Base-by-base conservation (phyloP, 441 rosid genomes). In the Erodium trifolium region DNA sequence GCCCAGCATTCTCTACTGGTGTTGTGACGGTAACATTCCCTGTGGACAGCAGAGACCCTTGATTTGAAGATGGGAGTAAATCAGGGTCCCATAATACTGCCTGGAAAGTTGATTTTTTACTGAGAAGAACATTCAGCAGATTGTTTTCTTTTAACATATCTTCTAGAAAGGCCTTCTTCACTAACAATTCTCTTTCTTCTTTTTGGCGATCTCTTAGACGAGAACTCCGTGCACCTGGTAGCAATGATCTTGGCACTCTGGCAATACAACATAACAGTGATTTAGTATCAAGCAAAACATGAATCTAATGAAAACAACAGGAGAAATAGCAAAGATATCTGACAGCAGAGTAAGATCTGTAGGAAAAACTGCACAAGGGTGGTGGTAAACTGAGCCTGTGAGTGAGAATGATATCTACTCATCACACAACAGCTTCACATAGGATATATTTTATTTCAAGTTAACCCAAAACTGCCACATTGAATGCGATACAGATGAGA, bases 221-320 rank as follows among this genome's bases (percentile, higher is more conserved):
- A 78, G 99, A 96, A 86, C 88, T 88, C 69, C 98, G 93, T 71
- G 89, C 94, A 71, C 98, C 99, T 55, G 97, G 97, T 65, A 92
- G 81, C 71, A 96, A 73, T 76, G 96, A 87, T 72, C 92, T 87
- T 62, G 99, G 99, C 80, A 96, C 91, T 78, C 99, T 96, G 91
- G 70, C 70, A 80, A 71, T 55, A 75, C 67, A 53, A 71, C 57
- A 74, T 73, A 80, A 51, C 64, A 41, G 12, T 41, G 0, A 3
- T 9, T 41, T 41, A 41, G 47, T 12, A 60, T 45, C 43, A 67
- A 55, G 51, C 43, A 68, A 47, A 67, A 34, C 16, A 72, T 6
- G 5, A 75, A 65, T 3, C 16, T 14, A 16, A 55, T 55, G 37
- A 55, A 14, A 55, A 23, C 62, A 55, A 55, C 62, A 55, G 10